Conservation (phyloP, 768 basidiomycete genomes). For the Serendipita sp. region DNA sequence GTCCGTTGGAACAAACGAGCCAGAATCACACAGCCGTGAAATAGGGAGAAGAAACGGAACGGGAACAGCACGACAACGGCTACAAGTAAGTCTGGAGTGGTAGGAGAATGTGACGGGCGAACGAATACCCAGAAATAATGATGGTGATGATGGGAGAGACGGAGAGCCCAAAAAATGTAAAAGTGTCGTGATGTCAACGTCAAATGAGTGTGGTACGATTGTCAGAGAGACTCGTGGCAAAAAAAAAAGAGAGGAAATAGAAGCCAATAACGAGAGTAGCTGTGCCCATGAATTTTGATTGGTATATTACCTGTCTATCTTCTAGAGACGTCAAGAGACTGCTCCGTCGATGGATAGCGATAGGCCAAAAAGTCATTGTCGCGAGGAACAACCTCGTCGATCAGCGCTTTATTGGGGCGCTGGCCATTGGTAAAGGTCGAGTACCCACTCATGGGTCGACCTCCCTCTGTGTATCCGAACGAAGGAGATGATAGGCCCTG, state of each 20-base stretch:
- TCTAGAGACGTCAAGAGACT: conserved; percentile 46
- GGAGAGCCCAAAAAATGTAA: background rate
- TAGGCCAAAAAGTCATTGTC: conserved; percentile 75
- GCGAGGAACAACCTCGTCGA: conserved; percentile 65
- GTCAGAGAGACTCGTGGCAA: background rate
- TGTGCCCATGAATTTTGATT: background rate
- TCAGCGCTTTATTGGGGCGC: conserved; percentile 44
- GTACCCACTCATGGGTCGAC: conserved; percentile 29
- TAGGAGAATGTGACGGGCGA: background rate
- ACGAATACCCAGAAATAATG: background rate
- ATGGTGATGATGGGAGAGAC: background rate
- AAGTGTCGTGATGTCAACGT: background rate
- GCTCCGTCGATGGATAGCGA: conserved; percentile 68
- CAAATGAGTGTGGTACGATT: background rate
- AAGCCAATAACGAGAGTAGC: background rate
- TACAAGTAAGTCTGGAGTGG: background rate
- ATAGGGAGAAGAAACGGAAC: background rate
- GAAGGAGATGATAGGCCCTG: conserved; percentile 21
- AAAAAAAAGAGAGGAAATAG: background rate
- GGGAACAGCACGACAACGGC: background rate
- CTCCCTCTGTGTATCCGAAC: conserved; percentile 34
- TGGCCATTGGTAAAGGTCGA: conserved; percentile 42
- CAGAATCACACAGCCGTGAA: background rate
- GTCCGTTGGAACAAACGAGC: background rate
- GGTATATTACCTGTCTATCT: conserved; percentile 15